Evolutionary conservation across 257 asterid genomes (phyloP), one percentile per base, ranked within the genome.

Genomic region (Salvia splendens): DNA sequence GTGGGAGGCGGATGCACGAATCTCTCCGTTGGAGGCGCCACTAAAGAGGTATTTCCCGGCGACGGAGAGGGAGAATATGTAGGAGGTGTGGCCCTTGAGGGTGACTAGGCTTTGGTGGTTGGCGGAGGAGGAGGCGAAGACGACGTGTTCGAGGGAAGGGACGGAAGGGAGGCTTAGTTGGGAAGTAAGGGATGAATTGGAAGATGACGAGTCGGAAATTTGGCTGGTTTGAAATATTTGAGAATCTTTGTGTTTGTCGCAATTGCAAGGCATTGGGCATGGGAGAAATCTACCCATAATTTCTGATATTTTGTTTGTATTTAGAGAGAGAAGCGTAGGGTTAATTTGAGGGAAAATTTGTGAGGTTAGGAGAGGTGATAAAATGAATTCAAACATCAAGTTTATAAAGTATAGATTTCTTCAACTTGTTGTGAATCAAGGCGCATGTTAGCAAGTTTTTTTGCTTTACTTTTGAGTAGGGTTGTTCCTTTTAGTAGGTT

Each of bases 151-250:
- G 24, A 56, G 81, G 24, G 96, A 91, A 72, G 89, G 94, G 5
- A 90, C 79, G 2, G 92, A 86, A 42, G 86, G 89, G 40, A 88
- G 76, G 43, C 95, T 88, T 57, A 54, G 73, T 54, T 83, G 96
- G 8, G 91, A 85, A 48, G 79, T 17, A 36, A 87, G 81, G 32
- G 85, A 76, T 30, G 85, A 82, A 32, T 48, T 64, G 12, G 75
- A 77, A 42, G 79, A 81, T 2, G 79, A 81, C 1, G 88, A 80
- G 51, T 80, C 76, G 45, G 77, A 74, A 6, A 5, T 15, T 36
- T 38, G 71, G 38, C 20, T 55, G 46, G 71, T 63, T 15, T 66
- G 69, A 17, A 75, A 69, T 60, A 61, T 70, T 17, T 82, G 73
- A 43, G 72, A 70, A 38, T n/a, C 41, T 28, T 81, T 70, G 12